Evolutionary conservation across 2,329 filamentous ascomycete species (phyloP), one percentile per base, ranked within the genome.

Genomic region (Trichoderma endophyticum): DNA sequence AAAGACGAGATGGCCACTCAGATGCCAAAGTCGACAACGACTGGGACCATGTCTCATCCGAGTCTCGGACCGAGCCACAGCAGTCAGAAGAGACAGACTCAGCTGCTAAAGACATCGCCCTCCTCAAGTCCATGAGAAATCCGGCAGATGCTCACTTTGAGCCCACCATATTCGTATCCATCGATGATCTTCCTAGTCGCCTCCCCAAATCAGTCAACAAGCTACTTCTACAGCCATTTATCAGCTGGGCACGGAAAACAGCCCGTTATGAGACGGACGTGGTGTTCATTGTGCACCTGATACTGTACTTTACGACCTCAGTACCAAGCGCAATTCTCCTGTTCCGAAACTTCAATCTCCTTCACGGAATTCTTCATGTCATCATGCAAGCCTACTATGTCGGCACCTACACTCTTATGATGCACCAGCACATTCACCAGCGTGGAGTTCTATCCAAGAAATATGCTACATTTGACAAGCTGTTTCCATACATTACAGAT

Each of bases 401-500:
- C 67, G 92, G 92, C 8, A 85, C 90, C 2, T 95, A 93, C 81
- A 95, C 92, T 0, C 84, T 95, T 48, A 89, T 95, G 88, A 92
- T 93, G 86, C 93, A 95, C 77, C 92, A 95, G 77, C 93, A 95
- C 79, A 95, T 95, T 76, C 93, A 95, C 79, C 90, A 90, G 84
- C 86, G 90, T 60, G 93, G 93, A 18, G 84, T 95, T 3, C 81
- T 95, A 43, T 81, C 84, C 28, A 88, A 87, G 76, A 79, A 82
- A 8, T 88, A 86, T 69, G 81, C 82, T 39, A 77, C 86, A 34
- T 80, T 95, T 72, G 93, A 95, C 77, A 78, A 81, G 6, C 67
- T 86, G 2, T 95, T 94, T 75, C 93, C 93, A 0, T 95, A 94
- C 78, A 80, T 95, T 54, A 83, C 89, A 12, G 91, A 94, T 75